Evolutionary conservation across 352 stramenopile species (phyloP).

Genomic region (Phytopythium chamaehyphon): DNA sequence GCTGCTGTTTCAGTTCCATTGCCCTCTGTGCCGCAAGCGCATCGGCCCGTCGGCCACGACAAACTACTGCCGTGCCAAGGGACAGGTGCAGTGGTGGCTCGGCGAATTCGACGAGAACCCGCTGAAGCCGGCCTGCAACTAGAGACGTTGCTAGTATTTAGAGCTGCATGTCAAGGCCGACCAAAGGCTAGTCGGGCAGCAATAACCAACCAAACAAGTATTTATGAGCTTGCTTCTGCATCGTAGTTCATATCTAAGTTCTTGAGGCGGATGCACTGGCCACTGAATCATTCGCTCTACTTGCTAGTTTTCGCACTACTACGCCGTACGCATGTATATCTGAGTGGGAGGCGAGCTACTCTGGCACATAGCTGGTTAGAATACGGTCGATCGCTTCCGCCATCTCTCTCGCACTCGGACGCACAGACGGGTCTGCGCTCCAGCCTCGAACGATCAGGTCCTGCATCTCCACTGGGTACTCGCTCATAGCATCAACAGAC

Average conservation of each 20-base stretch:
- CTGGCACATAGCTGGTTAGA: conserved; percentile 21
- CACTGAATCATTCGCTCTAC: no score
- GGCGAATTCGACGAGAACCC: conserved; percentile 56
- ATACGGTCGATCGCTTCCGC: conserved; percentile 50
- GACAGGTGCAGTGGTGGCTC: conserved; percentile 65
- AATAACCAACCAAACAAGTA: background rate
- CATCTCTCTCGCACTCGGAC: conserved; percentile 46
- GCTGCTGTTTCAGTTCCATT: conserved; percentile 70
- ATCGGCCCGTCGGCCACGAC: conserved; percentile 48
- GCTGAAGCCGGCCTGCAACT: conserved; percentile 13
- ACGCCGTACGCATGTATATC: no score
- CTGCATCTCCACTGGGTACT: conserved; percentile 65
- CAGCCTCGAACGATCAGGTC: conserved; percentile 54
- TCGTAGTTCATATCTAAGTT: no score
- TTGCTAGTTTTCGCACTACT: background rate
- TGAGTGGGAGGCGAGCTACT: conserved; percentile 13
- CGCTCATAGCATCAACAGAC: conserved; percentile 36
- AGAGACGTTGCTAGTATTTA: background rate
- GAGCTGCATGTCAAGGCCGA: background rate
- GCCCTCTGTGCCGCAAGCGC: conserved; percentile 54
- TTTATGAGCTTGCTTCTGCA: background rate
- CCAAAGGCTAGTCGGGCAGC: background rate
- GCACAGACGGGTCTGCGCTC: conserved; percentile 39
- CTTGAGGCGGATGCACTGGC: no score
- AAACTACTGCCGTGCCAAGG: conserved; percentile 56